Evolutionary conservation across 306 rosid species (phyloP), one percentile per base, ranked within the genome.

Genomic region (Hippophae tibetana): DNA sequence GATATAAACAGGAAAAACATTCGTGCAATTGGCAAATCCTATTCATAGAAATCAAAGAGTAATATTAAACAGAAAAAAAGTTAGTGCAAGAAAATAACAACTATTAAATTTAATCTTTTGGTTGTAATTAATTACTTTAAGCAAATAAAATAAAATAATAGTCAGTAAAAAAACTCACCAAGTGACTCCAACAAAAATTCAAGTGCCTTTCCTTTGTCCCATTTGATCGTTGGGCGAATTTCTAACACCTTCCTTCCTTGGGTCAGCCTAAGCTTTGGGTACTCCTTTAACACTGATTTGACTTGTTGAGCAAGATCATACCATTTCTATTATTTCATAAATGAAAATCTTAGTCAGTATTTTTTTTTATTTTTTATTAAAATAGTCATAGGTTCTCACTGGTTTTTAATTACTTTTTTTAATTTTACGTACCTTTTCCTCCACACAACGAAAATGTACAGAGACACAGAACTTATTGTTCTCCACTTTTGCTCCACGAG

Each of bases 151-250:
- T 75, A 71, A 56, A 68, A 66, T 18, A 73, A 41, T 68, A 67
- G 71, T 77, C 26, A 31, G 66, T 31, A 45, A 60, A 41, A 13
- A 53, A 62, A 79, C 95, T 79, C 70, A 92, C 98, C 98, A 2
- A 92, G 96, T 60, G 98, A 80, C 71, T 87, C 90, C 52, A 92
- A 67, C 79, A 92, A 72, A 82, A 87, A 92, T 49, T 92, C 98
- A 46, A 92, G 80, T 27, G 98, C 98, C 60, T 83, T 83, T 60
- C 98, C 98, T 59, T 92, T 92, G 88, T 92, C 98, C 98, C 98
- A 92, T 79, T 87, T 87, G 78, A 92, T 85, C 26, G 93, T 63
- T 54, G 98, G 98, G 56, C 96, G 98, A 43, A 92, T 85, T 82
- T 92, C 98, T 47, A 92, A 67, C 43, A 92, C 98, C 93, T 87